phyloP scores from a whole-genome alignment of 306 rosid genomes.

The Oemleria cerasiformis region DNA sequence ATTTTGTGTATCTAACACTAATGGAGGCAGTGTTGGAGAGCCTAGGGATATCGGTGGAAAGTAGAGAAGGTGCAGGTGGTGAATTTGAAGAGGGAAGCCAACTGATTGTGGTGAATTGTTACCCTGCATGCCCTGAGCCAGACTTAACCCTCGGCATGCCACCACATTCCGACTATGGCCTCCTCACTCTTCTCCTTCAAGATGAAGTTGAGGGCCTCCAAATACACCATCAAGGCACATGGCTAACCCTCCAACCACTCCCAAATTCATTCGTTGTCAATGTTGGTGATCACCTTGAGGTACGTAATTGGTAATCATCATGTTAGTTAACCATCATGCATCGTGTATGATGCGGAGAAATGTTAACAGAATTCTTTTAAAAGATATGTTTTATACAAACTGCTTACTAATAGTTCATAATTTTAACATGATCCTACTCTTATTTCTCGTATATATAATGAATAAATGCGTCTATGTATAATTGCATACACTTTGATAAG shows the following conservation, averaged over 20 bases:
- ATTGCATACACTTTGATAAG: not conserved
- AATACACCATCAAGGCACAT: slow-evolving; percentile 19
- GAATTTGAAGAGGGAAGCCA: slow-evolving; percentile 34
- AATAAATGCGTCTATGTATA: not conserved
- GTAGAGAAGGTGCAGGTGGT: not conserved
- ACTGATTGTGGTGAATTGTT: slow-evolving; percentile 26
- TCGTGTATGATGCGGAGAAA: too few relatives aligned
- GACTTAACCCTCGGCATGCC: slow-evolving; percentile 32
- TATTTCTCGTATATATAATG: not conserved
- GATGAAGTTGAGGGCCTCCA: slow-evolving; percentile 30
- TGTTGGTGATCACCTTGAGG: slow-evolving; percentile 36
- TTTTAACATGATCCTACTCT: too few relatives aligned
- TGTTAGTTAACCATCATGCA: not conserved
- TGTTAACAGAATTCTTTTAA: too few relatives aligned
- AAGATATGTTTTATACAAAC: too few relatives aligned
- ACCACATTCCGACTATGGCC: slow-evolving; percentile 34
- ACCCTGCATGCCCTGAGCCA: slow-evolving; percentile 39
- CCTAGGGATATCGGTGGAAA: slow-evolving; percentile 20
- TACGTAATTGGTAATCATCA: slow-evolving; percentile 4
- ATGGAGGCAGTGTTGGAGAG: slow-evolving; percentile 31
- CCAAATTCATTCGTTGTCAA: slow-evolving; percentile 28
- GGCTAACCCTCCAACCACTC: slow-evolving; percentile 22
- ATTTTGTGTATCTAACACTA: slow-evolving; percentile 17
- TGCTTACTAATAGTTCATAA: too few relatives aligned
- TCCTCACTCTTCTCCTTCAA: slow-evolving; percentile 37